phyloP scores from a whole-genome alignment of 352 stramenopile species.

The Phytophthora pseudosyringae region DNA sequence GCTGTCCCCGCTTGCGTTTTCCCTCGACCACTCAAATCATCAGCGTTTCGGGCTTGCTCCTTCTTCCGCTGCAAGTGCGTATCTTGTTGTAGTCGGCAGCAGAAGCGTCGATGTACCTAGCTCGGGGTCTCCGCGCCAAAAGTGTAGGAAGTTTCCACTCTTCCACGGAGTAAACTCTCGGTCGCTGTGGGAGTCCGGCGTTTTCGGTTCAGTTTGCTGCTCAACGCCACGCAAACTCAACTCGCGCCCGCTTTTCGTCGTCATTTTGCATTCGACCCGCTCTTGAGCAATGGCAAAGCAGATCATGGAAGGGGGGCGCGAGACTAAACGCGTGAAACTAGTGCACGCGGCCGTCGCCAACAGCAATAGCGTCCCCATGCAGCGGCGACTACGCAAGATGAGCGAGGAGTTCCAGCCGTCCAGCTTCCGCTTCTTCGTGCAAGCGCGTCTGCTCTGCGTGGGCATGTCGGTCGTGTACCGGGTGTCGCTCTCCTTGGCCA shows the following conservation, averaged over 20 bases:
- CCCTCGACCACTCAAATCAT: slow-evolving; percentile 26
- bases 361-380: slow-evolving; percentile 26
- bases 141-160: slow-evolving; percentile 23
- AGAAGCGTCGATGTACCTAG: slow-evolving; percentile 24
- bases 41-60: slow-evolving; percentile 6
- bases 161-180: slow-evolving; percentile 22
- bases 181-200: slow-evolving; percentile 15
- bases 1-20: slow-evolving; percentile 22
- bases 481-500: slow-evolving; percentile 48
- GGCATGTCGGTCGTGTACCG: slow-evolving; percentile 63
- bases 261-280: slow-evolving; percentile 36
- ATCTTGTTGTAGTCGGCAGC: slow-evolving; percentile 34
- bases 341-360: slow-evolving; percentile 23
- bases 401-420: slow-evolving; percentile 60
- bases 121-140: slow-evolving; percentile 3
- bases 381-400: slow-evolving; percentile 67
- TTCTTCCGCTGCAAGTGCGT: slow-evolving; percentile 1
- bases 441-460: slow-evolving; percentile 61
- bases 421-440: slow-evolving; percentile 51
- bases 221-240: slow-evolving; percentile 41
- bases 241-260: slow-evolving; percentile 25
- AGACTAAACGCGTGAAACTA: slow-evolving; percentile 41
- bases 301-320: slow-evolving; percentile 25
- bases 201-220: slow-evolving; percentile 40
- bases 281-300: slow-evolving; percentile 32